These are phyloP conservation scores for Volvox carteri DNA, from an alignment of 163 green algal genomes.

Conservation along the genomic window DNA sequence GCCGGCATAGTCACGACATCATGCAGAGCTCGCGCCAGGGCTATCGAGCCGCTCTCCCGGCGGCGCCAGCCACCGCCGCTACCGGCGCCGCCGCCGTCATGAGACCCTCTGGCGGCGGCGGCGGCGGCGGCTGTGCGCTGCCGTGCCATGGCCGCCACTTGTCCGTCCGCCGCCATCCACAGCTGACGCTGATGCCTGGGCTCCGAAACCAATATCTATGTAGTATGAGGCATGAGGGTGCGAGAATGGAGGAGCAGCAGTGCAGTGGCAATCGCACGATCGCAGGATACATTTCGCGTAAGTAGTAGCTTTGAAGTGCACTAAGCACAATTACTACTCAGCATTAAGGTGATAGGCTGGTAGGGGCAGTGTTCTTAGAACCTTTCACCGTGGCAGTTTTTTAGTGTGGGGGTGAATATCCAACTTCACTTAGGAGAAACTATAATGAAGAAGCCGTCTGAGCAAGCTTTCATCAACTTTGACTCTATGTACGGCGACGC, in stretches of 20 bases:
- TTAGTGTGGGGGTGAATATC: too few relatives aligned
- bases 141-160: background rate
- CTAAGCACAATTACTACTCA: too few relatives aligned
- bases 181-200: slow-evolving; percentile 13
- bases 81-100: background rate
- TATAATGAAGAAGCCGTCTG: too few relatives aligned
- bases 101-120: background rate
- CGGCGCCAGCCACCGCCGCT: background rate
- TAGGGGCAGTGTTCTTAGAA: too few relatives aligned
- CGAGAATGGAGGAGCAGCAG: background rate
- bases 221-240: background rate
- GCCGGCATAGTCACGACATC: slow-evolving; percentile 23
- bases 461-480: too few relatives aligned
- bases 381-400: too few relatives aligned
- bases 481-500: too few relatives aligned
- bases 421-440: too few relatives aligned
- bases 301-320: too few relatives aligned
- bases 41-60: background rate
- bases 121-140: background rate
- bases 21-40: background rate
- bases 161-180: slow-evolving; percentile 39
- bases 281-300: too few relatives aligned
- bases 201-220: slow-evolving; percentile 22
- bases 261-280: too few relatives aligned
- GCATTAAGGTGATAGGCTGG: too few relatives aligned